phyloP scores from a whole-genome alignment of 2,329 filamentous ascomycete species.

The Emergomyces orientalis region DNA sequence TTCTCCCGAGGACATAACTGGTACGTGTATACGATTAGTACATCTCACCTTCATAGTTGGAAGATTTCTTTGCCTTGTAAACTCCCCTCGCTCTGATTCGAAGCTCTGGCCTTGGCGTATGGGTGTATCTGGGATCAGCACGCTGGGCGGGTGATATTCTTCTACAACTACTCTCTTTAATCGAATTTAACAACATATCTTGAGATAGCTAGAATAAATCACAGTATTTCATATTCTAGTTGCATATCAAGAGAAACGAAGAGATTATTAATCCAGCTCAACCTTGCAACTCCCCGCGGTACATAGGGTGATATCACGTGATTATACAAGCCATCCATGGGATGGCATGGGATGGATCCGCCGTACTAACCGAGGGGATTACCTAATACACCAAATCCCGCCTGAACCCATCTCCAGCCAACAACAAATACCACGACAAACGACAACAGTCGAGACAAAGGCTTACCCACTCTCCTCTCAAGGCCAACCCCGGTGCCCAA shows the following conservation, averaged over 20 bases:
- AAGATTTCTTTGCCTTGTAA: too few species aligned
- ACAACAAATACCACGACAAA: not conserved
- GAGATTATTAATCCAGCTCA: too few species aligned
- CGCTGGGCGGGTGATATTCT: not conserved
- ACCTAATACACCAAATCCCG: not conserved
- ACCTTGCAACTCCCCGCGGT: too few species aligned
- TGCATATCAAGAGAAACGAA: too few species aligned
- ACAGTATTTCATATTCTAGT: too few species aligned
- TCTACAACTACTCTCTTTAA: not conserved
- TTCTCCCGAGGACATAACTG: too few species aligned
- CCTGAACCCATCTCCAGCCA: not conserved
- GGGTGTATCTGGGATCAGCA: too few species aligned
- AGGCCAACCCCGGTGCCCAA: not conserved
- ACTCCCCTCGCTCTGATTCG: not conserved
- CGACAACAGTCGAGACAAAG: not conserved
- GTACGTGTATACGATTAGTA: too few species aligned
- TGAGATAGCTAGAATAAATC: too few species aligned
- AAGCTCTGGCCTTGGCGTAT: not conserved
- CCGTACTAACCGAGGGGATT: conserved; percentile 5
- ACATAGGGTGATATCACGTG: not conserved
- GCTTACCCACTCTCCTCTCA: not conserved
- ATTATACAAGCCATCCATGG: too few species aligned
- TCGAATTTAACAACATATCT: not conserved
- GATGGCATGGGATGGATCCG: too few species aligned
- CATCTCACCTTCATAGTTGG: too few species aligned